Base-by-base conservation (phyloP, 495 filamentous ascomycete genomes). In the Massariosphaeria phaeospora region DNA sequence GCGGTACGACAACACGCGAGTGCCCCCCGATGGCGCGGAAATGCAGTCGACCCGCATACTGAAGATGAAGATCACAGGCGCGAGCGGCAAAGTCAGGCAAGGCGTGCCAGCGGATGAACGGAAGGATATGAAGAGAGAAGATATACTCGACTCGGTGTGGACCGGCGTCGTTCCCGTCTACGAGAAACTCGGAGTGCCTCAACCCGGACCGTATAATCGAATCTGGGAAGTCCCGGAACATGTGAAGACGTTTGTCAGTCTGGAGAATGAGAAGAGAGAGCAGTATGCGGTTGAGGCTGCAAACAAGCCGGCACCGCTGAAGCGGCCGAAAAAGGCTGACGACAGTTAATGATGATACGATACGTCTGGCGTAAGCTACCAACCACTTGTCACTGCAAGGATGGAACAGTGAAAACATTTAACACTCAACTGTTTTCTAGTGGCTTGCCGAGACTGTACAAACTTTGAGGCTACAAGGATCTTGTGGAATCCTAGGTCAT, bases 121-220 rank as follows among this genome's bases (percentile, higher is more conserved):
- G 52, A 82, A 76, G 42, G 90, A 96, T 66, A 65, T 73, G 48
- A 76, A 77, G 25, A 74, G 85, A 47, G 73, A 75, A n/a, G 80
- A 77, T 29, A 48, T 94, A 30, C 73, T 74, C 10, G 70, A 68
- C 11, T 71, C 73, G 29, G 80, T 86, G 7, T 95, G 88, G 89
- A 86, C 85, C 0, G 90, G 89, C 0, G 88, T 93, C 12, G 74
- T 95, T 11, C 90, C 89, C 1, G 73, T 85, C n/a, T 84, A 76
- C 69, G 76, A 77, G 38, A 74, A 69, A 0, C 69, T 87, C 47
- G 89, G 85, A 0, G 75, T 82, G 45, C 89, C 91, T 0, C 60
- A 93, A n/a, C 68, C 82, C 0, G 76, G 75, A n/a, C 69, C 73
- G 33, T 75, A 81, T 52, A 86, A 89, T 55, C 69, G 72, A 33